Base-by-base conservation (phyloP, 2,329 filamentous ascomycete species). In the Fusarium goolgardi region DNA sequence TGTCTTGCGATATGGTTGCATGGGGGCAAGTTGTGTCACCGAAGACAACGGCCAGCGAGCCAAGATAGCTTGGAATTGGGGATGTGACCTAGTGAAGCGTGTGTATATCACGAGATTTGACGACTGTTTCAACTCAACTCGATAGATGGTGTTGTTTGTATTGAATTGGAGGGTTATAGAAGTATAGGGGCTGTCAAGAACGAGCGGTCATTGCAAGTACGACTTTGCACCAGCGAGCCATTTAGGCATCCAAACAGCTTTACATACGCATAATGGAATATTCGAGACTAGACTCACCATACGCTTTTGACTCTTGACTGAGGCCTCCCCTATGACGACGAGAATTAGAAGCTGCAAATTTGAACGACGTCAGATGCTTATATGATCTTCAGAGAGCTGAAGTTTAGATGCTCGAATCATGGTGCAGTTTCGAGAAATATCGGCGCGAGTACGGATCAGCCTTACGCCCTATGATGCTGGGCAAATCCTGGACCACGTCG, bases 251-350 rank as follows among this genome's bases (percentile, higher is more conserved):
- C 50, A 65, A 54, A 68, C 61, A 69, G 51, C 57, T 50, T 56
- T 73, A 64, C 68, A 68, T 73, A 64, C 63, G 65, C 55, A 59
- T 63, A 68, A 71, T 71, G 71, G 55, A 71, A 68, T 58, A 63
- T 63, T 63, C 59, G 49, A 66, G 63, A 65, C 59, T 49, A 50
- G 43, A 34, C 31, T 39, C 49, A 29, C 32, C 31, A 49, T 45
- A 40, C 47, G 43, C n/a, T 40, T 21, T 40, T 39, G 43, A 53
- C 32, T 44, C 35, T 40, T 62, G 52, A 44, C 51, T 69, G 71
- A 73, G 71, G 69, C 71, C 71, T 73, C 71, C 71, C 71, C 27
- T 56, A 40, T 10, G 20, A 59, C 34, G 43, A 41, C 27, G 18
- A 53, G 39, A 58, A 47, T 21, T 29, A 20, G n/a, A 59, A 39